phyloP scores from a whole-genome alignment of 1,139 yeast species.

The Wickerhamiella pararugosa region DNA sequence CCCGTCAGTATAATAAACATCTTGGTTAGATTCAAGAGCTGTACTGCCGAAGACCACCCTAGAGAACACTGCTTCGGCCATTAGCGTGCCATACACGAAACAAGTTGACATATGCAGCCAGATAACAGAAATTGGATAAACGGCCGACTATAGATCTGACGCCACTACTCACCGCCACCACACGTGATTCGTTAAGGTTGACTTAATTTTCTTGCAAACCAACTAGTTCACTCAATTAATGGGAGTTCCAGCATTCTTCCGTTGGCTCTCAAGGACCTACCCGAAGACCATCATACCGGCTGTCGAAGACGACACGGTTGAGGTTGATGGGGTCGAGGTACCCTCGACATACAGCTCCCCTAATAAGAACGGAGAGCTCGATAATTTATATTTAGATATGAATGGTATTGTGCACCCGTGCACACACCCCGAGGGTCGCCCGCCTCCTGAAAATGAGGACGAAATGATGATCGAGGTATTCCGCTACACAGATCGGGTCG shows the following conservation, averaged over 20 bases:
- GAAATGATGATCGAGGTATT: slow-evolving; percentile 88
- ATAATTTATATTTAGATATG: slow-evolving; percentile 91
- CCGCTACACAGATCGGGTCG: slow-evolving; percentile 84
- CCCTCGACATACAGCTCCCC: slow-evolving; percentile 60
- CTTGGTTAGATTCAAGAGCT: slow-evolving; percentile 9
- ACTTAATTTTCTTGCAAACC: neutral
- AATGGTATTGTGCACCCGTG: slow-evolving; percentile 92
- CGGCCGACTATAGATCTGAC: neutral
- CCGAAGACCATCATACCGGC: slow-evolving; percentile 92
- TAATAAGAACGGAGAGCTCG: slow-evolving; percentile 93
- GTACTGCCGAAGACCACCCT: slow-evolving; percentile 19
- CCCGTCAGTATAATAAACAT: slow-evolving; percentile 16
- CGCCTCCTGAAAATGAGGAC: slow-evolving; percentile 84
- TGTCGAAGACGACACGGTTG: slow-evolving; percentile 50
- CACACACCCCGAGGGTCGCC: slow-evolving; percentile 52
- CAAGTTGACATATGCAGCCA: slow-evolving; percentile 15
- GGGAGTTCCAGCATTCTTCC: slow-evolving; percentile 90
- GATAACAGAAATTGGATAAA: neutral
- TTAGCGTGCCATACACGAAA: slow-evolving; percentile 21
- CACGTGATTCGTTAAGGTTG: neutral
- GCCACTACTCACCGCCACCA: too few species aligned
- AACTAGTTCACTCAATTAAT: slow-evolving; percentile 5
- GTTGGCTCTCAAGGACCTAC: slow-evolving; percentile 89
- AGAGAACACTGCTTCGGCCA: slow-evolving; percentile 22
- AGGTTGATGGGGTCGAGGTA: slow-evolving; percentile 41